Conservation (phyloP, 164 flowering plant species). For the Vitis cinerea region DNA sequence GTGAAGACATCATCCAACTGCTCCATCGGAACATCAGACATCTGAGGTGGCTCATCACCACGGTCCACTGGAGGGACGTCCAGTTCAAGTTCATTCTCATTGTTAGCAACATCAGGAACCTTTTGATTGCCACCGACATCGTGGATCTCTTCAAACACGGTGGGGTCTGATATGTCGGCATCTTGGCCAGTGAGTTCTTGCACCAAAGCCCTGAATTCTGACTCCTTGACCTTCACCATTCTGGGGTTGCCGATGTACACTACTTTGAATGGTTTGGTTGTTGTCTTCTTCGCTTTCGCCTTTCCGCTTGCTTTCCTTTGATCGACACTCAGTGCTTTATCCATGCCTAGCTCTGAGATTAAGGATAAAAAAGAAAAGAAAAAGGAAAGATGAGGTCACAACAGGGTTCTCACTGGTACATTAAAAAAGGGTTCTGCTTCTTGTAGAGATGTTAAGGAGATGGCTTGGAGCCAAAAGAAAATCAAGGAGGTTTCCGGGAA, state of each 20-base stretch:
- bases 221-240: conserved; percentile 24
- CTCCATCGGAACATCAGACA: conserved; percentile 14
- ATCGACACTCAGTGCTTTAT: neutral
- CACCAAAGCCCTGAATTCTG: conserved; percentile 33
- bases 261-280: conserved; percentile 22
- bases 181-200: conserved; percentile 44
- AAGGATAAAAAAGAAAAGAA: too few species aligned
- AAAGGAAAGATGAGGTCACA: neutral
- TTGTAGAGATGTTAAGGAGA: neutral
- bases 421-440: neutral
- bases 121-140: conserved; percentile 1
- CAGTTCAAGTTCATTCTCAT: conserved; percentile 2
- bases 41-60: conserved; percentile 5
- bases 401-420: neutral
- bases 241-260: conserved; percentile 44
- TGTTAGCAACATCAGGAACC: conserved; percentile 1
- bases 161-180: conserved; percentile 23
- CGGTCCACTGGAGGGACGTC: conserved; percentile 1
- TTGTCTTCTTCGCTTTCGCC: conserved; percentile 6
- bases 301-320: conserved; percentile 9
- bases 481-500: neutral
- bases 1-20: conserved; percentile 29
- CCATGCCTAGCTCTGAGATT: neutral
- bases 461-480: neutral
- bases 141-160: conserved; percentile 8